Conservation (phyloP, 179 eudicot species). For the Beta macrorhiza region DNA sequence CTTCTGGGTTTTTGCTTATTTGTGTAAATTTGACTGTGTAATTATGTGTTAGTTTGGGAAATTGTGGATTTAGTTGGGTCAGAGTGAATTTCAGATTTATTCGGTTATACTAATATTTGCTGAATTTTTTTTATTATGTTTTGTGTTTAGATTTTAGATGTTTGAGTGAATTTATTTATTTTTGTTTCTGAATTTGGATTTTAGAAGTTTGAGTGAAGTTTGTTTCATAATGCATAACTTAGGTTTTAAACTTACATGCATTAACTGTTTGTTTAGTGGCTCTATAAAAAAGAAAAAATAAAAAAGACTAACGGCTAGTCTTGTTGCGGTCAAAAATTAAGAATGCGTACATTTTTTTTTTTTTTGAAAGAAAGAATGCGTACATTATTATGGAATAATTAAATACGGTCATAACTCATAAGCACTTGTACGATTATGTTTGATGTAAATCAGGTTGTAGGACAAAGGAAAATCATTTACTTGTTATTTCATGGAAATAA, state of each 20-base stretch:
- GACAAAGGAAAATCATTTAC: too few relatives aligned
- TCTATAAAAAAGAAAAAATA: neutral
- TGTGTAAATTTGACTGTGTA: neutral
- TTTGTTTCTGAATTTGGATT: too few relatives aligned
- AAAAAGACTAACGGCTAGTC: slow-evolving; percentile 1
- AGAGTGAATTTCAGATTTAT: too few relatives aligned
- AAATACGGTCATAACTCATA: neutral
- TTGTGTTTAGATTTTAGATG: neutral
- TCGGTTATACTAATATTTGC: too few relatives aligned
- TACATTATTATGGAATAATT: too few relatives aligned
- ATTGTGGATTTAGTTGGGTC: neutral
- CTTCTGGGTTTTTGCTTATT: slow-evolving; percentile 5
- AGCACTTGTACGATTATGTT: neutral
- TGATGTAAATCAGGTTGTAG: too few relatives aligned
- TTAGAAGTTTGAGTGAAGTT: neutral
- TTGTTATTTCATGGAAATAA: too few relatives aligned
- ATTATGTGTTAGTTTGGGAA: neutral
- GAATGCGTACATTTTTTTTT: neutral
- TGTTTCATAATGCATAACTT: too few relatives aligned
- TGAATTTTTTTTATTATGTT: neutral
- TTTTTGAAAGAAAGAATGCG: too few relatives aligned
- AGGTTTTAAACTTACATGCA: neutral
- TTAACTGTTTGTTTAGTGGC: neutral
- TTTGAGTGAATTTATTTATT: neutral
- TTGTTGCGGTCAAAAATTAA: neutral